phyloP scores from a whole-genome alignment of 2,329 filamentous ascomycete genomes.

The Colletotrichum ledebouriae region DNA sequence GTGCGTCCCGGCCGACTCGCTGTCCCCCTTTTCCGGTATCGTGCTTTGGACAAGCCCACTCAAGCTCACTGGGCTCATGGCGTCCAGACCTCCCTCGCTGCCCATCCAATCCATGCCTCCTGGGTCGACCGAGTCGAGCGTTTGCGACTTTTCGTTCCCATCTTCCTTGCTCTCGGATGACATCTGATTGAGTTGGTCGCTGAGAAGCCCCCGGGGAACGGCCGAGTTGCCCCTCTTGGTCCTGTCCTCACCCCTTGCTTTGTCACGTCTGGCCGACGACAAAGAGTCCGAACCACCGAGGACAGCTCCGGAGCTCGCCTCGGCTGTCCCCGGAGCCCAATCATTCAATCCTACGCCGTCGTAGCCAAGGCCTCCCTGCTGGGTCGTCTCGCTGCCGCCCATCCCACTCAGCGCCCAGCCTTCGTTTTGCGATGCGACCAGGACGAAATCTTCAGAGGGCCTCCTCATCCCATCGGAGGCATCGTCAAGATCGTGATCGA shows the following conservation, averaged over 20 bases:
- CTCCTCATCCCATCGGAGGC: slow-evolving; percentile 15
- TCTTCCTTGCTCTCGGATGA: background rate
- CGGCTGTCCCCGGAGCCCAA: slow-evolving; percentile 46
- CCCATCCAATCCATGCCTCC: slow-evolving; percentile 47
- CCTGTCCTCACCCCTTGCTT: background rate
- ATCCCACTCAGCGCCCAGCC: slow-evolving; percentile 48
- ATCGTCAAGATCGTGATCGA: slow-evolving; percentile 47
- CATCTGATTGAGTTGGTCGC: slow-evolving; percentile 5
- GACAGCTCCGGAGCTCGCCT: background rate
- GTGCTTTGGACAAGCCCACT: slow-evolving; percentile 50
- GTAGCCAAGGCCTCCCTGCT: slow-evolving; percentile 42
- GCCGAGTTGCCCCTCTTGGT: background rate
- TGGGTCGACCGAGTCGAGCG: background rate
- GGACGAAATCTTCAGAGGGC: slow-evolving; percentile 45
- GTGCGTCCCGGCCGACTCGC: slow-evolving; percentile 31
- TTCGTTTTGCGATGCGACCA: slow-evolving; percentile 47
- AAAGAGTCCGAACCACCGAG: background rate
- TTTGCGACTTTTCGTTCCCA: background rate
- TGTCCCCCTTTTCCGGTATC: slow-evolving; percentile 45
- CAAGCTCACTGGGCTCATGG: slow-evolving; percentile 50
- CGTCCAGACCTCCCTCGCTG: slow-evolving; percentile 37
- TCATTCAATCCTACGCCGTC: slow-evolving; percentile 46
- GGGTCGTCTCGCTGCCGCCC: slow-evolving; percentile 39
- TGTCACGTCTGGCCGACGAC: background rate
- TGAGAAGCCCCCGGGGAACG: background rate